Conservation (phyloP, 305 asterid genomes). For the Fraxinus greggii region DNA sequence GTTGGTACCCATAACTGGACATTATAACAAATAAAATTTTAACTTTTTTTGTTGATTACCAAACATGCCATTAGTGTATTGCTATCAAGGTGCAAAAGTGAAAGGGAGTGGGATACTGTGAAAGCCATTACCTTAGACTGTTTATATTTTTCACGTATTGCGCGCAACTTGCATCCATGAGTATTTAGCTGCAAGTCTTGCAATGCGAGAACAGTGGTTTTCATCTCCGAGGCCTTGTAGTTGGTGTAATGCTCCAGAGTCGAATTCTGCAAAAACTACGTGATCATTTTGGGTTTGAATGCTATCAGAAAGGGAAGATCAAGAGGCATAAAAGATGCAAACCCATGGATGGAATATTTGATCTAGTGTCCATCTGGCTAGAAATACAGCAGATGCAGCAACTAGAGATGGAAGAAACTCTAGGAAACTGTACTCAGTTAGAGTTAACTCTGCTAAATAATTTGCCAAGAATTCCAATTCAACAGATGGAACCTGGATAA, state of each 20-base stretch:
- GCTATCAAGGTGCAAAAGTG: neutral
- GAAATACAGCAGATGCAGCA: conserved; percentile 92
- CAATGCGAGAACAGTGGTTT: conserved; percentile 59
- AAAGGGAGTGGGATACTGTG: neutral
- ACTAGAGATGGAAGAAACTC: conserved; percentile 84
- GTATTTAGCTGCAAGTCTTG: conserved; percentile 69
- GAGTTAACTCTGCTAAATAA: conserved; percentile 85
- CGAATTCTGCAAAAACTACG: conserved; percentile 55
- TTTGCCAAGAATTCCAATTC: conserved; percentile 93
- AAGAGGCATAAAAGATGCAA: conserved; percentile 33
- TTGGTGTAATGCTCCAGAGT: conserved; percentile 86
- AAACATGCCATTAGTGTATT: neutral
- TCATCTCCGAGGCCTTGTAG: conserved; percentile 58
- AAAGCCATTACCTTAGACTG: conserved; percentile 64
- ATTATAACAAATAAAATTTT: neutral
- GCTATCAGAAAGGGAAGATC: neutral
- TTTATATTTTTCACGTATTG: conserved; percentile 82
- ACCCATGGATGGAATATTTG: conserved; percentile 98
- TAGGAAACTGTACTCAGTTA: conserved; percentile 72
- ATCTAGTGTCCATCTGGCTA: conserved; percentile 96
- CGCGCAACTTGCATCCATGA: conserved; percentile 42
- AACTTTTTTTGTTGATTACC: neutral
- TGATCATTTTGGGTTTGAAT: conserved; percentile 11
- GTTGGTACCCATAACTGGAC: neutral
- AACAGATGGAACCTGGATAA: conserved; percentile 78